Conservation (phyloP, 163 green algal genomes). For the Botryococcus braunii region DNA sequence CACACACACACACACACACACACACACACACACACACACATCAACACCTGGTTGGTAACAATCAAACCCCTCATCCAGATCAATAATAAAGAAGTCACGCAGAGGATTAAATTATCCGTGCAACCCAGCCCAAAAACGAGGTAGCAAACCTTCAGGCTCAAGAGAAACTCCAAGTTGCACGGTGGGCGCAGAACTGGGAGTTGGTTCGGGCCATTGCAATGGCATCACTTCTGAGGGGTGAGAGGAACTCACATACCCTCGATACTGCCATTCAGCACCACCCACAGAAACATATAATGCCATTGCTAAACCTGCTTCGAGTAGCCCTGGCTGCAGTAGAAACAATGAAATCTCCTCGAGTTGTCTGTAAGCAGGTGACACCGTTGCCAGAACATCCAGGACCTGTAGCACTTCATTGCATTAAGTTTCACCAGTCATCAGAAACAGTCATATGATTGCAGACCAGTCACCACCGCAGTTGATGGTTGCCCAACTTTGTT, state of each 20-base stretch:
- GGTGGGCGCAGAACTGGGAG: background rate
- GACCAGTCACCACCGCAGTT: too few relatives aligned
- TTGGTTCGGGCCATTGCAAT: slow-evolving; percentile 44
- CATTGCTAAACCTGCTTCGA: slow-evolving; percentile 40
- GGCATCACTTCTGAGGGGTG: slow-evolving; percentile 64
- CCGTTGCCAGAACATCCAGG: slow-evolving; percentile 29
- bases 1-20: background rate
- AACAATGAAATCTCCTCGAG: slow-evolving; percentile 53
- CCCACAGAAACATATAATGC: slow-evolving; percentile 57
- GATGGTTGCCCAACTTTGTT: too few relatives aligned
- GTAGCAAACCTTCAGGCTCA: slow-evolving; percentile 42
- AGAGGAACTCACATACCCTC: slow-evolving; percentile 57
- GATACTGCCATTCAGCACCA: slow-evolving; percentile 55
- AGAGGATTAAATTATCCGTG: too few relatives aligned
- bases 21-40: background rate
- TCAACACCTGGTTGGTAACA: background rate
- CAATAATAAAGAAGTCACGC: too few relatives aligned
- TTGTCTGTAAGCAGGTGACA: slow-evolving; percentile 17
- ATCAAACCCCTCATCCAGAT: too few relatives aligned
- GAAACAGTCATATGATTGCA: too few relatives aligned
- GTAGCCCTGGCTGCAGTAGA: slow-evolving; percentile 29
- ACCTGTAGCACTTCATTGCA: slow-evolving; percentile 22
- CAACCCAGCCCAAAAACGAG: too few relatives aligned
- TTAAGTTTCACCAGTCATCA: too few relatives aligned
- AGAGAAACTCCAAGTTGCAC: slow-evolving; percentile 55